phyloP scores from a whole-genome alignment of 2,329 filamentous ascomycete genomes.

The Coleophoma eucalyptorum region DNA sequence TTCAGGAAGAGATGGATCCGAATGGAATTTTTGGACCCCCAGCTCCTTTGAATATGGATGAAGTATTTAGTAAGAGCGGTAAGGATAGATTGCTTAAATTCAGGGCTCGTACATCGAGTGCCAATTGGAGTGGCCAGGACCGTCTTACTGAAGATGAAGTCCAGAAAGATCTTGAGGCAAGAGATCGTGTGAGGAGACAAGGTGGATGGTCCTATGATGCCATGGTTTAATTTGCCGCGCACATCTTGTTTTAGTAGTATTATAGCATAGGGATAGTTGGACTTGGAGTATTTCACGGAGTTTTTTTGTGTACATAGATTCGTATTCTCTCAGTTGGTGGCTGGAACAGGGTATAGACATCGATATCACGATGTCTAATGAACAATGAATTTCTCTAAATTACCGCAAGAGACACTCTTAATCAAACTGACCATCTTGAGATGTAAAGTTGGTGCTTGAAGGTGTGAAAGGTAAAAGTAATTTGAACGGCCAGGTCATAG shows the following conservation, averaged over 20 bases:
- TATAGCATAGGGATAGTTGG: neutral
- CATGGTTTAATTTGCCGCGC: slow-evolving; percentile 19
- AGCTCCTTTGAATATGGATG: slow-evolving; percentile 86
- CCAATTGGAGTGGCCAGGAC: slow-evolving; percentile 87
- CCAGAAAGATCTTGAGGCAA: slow-evolving; percentile 70
- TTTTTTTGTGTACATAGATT: neutral
- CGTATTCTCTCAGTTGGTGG: no score
- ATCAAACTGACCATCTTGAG: no score
- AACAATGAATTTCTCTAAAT: no score
- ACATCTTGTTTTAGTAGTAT: neutral
- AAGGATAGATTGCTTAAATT: slow-evolving; percentile 85
- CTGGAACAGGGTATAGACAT: no score
- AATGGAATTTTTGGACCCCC: slow-evolving; percentile 86
- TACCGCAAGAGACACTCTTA: no score
- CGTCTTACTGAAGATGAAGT: slow-evolving; percentile 84
- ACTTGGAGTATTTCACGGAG: neutral
- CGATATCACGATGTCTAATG: no score
- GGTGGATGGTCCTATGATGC: slow-evolving; percentile 74
- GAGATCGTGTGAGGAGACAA: slow-evolving; percentile 75
- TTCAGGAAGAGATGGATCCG: slow-evolving; percentile 83
- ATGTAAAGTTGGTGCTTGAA: no score
- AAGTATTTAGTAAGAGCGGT: slow-evolving; percentile 81
- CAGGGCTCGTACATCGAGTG: slow-evolving; percentile 85
- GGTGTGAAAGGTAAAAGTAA: no score
- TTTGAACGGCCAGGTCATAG: no score